Conservation (phyloP, 768 basidiomycete genomes). For the Stropharia rugosoannulata region DNA sequence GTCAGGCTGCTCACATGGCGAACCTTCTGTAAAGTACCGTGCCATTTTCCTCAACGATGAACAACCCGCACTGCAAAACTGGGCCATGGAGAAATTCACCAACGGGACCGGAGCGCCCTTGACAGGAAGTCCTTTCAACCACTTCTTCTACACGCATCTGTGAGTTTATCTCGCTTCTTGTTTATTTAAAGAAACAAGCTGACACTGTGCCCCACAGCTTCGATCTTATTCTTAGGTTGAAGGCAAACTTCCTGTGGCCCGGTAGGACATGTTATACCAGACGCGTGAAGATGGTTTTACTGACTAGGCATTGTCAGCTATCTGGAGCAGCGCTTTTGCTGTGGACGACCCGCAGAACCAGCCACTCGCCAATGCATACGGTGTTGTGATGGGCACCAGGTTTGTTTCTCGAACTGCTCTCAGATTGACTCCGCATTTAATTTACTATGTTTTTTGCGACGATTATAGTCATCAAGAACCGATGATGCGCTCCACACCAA, state of each 20-base stretch:
- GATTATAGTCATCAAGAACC: constrained; percentile 63
- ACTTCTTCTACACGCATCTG: constrained; percentile 57
- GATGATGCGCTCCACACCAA: constrained; percentile 70
- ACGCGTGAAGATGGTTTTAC: not conserved
- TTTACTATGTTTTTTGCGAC: not conserved
- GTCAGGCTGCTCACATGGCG: constrained; percentile 52
- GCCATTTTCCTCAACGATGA: constrained; percentile 79
- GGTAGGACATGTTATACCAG: constrained; percentile 28
- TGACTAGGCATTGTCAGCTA: constrained; percentile 25
- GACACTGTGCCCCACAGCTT: constrained; percentile 38
- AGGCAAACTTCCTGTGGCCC: constrained; percentile 74
- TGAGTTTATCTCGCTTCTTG: constrained; percentile 22
- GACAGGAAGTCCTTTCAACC: constrained; percentile 61
- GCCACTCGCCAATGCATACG: constrained; percentile 60
- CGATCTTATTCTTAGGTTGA: constrained; percentile 64
- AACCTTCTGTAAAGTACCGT: constrained; percentile 68
- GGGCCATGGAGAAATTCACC: constrained; percentile 70
- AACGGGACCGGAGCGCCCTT: constrained; percentile 53
- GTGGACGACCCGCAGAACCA: constrained; percentile 64
- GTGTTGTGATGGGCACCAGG: constrained; percentile 73
- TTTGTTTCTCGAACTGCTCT: constrained; percentile 12
- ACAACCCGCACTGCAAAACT: constrained; percentile 67
- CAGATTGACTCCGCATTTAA: not conserved
- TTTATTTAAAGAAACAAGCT: not conserved
- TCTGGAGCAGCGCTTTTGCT: constrained; percentile 51